These are phyloP conservation scores for Fusarium sp. DNA, from an alignment of 2,329 filamentous ascomycete genomes.

Conservation along the genomic window DNA sequence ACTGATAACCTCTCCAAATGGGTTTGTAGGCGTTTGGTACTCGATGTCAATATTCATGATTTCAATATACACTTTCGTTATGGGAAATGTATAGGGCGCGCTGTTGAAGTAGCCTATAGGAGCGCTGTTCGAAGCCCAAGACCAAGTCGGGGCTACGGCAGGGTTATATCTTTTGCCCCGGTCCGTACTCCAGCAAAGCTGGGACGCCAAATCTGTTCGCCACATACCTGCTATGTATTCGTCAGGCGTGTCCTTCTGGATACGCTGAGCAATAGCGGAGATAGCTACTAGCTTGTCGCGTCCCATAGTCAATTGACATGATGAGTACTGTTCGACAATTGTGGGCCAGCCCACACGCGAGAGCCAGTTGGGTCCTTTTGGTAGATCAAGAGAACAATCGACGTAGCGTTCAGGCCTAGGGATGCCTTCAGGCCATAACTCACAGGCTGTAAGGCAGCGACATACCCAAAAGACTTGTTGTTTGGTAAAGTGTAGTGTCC, in stretches of 20 bases:
- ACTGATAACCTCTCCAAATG: neutral
- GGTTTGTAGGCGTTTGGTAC: neutral
- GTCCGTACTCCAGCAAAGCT: neutral
- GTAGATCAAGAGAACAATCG: neutral
- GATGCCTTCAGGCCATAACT: neutral
- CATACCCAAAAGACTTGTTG: neutral
- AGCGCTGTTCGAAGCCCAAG: neutral
- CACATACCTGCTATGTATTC: neutral
- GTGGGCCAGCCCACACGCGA: neutral
- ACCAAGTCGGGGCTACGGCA: neutral
- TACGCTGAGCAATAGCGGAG: neutral
- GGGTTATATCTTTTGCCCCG: neutral
- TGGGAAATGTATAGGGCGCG: neutral
- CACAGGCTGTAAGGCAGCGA: neutral
- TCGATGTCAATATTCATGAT: neutral
- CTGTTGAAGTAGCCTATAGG: neutral
- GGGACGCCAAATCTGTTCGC: neutral
- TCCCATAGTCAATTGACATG: neutral
- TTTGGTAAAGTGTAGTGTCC: neutral
- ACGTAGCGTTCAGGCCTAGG: neutral
- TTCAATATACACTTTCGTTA: neutral
- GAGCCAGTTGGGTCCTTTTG: neutral
- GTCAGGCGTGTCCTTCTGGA: neutral
- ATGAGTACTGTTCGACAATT: neutral
- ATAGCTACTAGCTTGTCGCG: neutral